Conservation (phyloP, 768 basidiomycete species). For the Gyrodon lividus region DNA sequence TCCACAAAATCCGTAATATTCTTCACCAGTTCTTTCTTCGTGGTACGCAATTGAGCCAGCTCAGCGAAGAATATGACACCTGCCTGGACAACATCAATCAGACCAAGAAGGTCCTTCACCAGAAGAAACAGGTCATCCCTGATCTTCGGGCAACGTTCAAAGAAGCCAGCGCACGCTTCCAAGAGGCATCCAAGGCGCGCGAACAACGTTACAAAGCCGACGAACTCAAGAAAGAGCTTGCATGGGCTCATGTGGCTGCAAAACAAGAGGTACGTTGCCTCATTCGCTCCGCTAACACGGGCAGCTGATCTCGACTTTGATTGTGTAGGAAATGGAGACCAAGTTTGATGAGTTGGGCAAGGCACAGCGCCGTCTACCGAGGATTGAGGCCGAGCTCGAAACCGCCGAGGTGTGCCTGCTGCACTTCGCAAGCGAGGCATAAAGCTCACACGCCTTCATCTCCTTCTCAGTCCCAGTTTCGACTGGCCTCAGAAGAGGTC, state of each 20-base stretch:
- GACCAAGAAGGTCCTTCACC: conserved; percentile 61
- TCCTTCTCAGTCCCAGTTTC: conserved; percentile 31
- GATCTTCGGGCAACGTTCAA: conserved; percentile 63
- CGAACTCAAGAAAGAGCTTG: conserved; percentile 75
- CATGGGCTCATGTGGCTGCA: conserved; percentile 79
- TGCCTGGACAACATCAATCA: conserved; percentile 71
- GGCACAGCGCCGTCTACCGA: conserved; percentile 36
- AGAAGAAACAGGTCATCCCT: conserved; percentile 76
- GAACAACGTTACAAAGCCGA: conserved; percentile 67
- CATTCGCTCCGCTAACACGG: background rate
- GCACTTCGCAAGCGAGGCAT: conserved; percentile 3
- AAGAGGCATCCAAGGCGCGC: conserved; percentile 73
- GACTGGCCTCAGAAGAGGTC: conserved; percentile 36
- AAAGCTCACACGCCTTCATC: background rate
- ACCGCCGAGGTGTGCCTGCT: conserved; percentile 36
- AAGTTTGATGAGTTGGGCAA: conserved; percentile 44
- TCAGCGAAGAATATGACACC: conserved; percentile 81
- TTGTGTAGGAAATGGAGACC: conserved; percentile 40
- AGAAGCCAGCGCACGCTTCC: conserved; percentile 57
- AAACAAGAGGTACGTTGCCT: conserved; percentile 58
- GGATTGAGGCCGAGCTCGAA: conserved; percentile 39
- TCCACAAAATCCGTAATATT: conserved; percentile 1
- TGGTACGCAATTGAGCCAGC: conserved; percentile 88
- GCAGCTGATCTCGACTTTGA: background rate
- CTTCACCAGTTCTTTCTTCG: conserved; percentile 80